Evolutionary conservation across 768 basidiomycete genomes (phyloP).

Genomic region (Tricholoma bakamatsutake): DNA sequence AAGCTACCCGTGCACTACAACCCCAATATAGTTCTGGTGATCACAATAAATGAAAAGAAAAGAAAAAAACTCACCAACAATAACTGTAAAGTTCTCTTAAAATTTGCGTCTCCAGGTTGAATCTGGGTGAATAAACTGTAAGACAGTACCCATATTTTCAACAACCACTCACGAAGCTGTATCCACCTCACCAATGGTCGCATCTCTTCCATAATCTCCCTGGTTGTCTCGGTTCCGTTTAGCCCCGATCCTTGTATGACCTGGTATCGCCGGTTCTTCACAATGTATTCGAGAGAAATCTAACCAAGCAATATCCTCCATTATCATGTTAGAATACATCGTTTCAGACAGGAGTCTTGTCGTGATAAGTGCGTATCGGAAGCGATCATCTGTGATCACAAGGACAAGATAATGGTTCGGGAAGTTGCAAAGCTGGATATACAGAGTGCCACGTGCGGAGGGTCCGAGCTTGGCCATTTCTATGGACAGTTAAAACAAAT

Average conservation of each 20-base stretch:
- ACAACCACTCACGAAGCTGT: conserved; percentile 15
- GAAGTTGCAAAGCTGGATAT: conserved; percentile 73
- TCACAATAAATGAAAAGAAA: neutral
- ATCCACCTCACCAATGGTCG: conserved; percentile 1
- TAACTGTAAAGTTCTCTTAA: conserved; percentile 80
- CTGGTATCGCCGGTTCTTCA: conserved; percentile 25
- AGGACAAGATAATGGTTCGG: conserved; percentile 81
- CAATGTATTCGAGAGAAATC: conserved; percentile 64
- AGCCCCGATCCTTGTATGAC: conserved; percentile 14
- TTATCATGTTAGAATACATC: conserved; percentile 53
- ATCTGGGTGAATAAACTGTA: conserved; percentile 33
- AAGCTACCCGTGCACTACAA: conserved; percentile 80
- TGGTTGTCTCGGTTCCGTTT: conserved; percentile 18
- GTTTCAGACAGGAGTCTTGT: conserved; percentile 49
- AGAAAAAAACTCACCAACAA: conserved; percentile 56
- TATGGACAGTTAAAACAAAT: conserved; percentile 20
- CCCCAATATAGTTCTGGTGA: neutral
- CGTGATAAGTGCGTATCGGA: conserved; percentile 78
- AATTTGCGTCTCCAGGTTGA: conserved; percentile 66
- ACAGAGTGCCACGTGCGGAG: conserved; percentile 54
- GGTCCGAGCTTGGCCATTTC: conserved; percentile 71
- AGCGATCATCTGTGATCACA: conserved; percentile 70
- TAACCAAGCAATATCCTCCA: conserved; percentile 79
- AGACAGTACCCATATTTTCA: neutral
- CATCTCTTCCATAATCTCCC: conserved; percentile 3